Conservation (phyloP, 2,329 filamentous ascomycete species). For the Aspergillus jensenii region DNA sequence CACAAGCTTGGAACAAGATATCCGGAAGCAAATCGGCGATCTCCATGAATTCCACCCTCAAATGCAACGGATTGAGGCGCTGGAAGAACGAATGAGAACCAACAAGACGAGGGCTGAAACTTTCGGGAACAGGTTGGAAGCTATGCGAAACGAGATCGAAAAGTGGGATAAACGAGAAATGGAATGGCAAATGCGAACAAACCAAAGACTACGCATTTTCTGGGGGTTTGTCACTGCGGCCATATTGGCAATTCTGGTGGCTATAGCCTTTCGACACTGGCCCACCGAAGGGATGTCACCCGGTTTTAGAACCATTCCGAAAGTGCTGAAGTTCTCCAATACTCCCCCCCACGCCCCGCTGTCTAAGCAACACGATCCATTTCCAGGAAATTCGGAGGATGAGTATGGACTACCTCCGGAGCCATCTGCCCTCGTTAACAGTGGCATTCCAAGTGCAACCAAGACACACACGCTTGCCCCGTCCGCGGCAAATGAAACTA, state of each 20-base stretch:
- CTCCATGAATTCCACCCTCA: conserved; percentile 41
- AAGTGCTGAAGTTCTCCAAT: conserved; percentile 13
- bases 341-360: neutral
- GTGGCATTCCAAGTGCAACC: neutral
- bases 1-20: conserved; percentile 35
- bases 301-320: conserved; percentile 2
- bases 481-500: neutral
- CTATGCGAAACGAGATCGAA: conserved; percentile 40
- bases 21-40: conserved; percentile 37
- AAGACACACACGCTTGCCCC: neutral
- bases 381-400: neutral
- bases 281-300: conserved; percentile 7
- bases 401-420: conserved; percentile 2
- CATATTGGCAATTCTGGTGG: conserved; percentile 30
- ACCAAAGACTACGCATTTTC: conserved; percentile 39
- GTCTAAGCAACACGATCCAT: neutral
- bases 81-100: conserved; percentile 42
- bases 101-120: conserved; percentile 35
- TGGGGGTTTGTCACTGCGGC: conserved; percentile 32
- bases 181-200: conserved; percentile 42
- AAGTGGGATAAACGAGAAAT: conserved; percentile 44
- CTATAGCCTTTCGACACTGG: conserved; percentile 29
- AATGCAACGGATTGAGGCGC: conserved; percentile 32
- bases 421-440: neutral
- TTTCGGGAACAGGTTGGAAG: conserved; percentile 40